Percentiles rank a stretch among this genome's conserved stretches.
Conservation (phyloP, 495 filamentous ascomycete species). For the Aspergillus panamensis region DNA sequence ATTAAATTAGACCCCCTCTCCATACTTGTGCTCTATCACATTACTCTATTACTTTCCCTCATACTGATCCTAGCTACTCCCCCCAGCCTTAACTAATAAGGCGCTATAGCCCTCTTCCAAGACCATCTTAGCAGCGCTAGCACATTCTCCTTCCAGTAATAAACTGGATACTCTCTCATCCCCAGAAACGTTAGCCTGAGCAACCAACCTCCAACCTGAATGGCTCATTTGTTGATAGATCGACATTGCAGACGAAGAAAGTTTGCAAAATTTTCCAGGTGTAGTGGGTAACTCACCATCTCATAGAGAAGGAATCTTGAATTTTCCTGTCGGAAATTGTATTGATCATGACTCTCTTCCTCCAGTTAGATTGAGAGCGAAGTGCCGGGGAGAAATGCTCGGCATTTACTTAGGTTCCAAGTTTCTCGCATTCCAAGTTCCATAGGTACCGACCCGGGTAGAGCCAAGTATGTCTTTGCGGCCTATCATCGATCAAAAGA, state of each 20-base stretch:
- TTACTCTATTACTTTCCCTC: not conserved
- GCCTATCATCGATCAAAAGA: conserved; percentile 1
- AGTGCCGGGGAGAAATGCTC: too few relatives aligned
- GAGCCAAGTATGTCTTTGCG: not conserved
- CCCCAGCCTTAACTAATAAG: too few relatives aligned
- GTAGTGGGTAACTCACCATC: not conserved
- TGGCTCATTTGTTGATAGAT: conserved; percentile 6
- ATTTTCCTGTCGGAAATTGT: too few relatives aligned
- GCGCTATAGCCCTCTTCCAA: not conserved
- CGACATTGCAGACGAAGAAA: conserved; percentile 9
- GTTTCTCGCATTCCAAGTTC: not conserved
- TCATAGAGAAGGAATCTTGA: not conserved
- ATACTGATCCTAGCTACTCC: not conserved
- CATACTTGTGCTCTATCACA: not conserved
- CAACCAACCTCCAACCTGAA: not conserved
- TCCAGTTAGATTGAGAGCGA: too few relatives aligned
- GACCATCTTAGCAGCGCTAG: not conserved
- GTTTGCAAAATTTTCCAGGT: not conserved
- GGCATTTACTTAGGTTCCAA: too few relatives aligned
- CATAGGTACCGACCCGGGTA: not conserved
- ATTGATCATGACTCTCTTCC: too few relatives aligned
- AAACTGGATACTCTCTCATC: not conserved
- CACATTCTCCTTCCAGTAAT: not conserved
- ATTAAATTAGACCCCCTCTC: not conserved
- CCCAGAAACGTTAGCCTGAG: not conserved